A percentile compares a stretch with the other conserved stretches of the same genome.
Evolutionary conservation across 176 grass and related monocot species (phyloP).

Genomic region (Tuctoria greenei): DNA sequence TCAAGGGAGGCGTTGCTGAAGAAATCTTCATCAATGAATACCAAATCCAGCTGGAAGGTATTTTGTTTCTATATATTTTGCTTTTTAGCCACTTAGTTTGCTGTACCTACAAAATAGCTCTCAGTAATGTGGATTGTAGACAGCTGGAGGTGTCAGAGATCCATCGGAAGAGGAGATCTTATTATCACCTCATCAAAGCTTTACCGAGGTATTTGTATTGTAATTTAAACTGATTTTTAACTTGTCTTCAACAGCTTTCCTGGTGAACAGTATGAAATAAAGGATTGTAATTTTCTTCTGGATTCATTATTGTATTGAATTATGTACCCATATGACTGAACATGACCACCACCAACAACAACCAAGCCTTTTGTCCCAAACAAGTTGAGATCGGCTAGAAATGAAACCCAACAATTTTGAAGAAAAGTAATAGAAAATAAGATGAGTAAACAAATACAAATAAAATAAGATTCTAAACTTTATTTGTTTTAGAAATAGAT

Average conservation of each 20-base stretch:
- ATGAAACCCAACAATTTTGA: too few relatives aligned
- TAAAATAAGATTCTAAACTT: too few relatives aligned
- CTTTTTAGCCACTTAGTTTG: neutral
- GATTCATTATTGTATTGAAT: neutral
- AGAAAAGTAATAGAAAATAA: too few relatives aligned
- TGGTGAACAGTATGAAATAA: neutral
- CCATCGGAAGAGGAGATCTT: conserved; percentile 45
- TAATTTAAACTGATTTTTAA: neutral
- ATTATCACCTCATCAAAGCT: conserved; percentile 48
- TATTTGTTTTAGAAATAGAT: too few relatives aligned
- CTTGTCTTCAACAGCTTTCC: neutral
- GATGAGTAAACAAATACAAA: too few relatives aligned
- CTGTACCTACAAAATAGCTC: conserved; percentile 6
- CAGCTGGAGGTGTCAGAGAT: conserved; percentile 50
- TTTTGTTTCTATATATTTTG: neutral
- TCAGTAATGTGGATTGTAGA: conserved; percentile 32
- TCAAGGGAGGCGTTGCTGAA: conserved; percentile 47
- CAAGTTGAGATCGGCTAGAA: too few relatives aligned
- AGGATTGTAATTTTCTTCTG: neutral
- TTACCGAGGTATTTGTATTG: conserved; percentile 41
- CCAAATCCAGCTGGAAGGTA: conserved; percentile 47
- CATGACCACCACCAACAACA: too few relatives aligned
- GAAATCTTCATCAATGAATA: conserved; percentile 5
- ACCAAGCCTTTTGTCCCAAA: too few relatives aligned
- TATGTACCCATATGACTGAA: neutral